A percentile compares a stretch with the other conserved stretches of the same genome.
Conservation (phyloP, 73 alveolate genomes). For the Tetrahymena elliotti region DNA sequence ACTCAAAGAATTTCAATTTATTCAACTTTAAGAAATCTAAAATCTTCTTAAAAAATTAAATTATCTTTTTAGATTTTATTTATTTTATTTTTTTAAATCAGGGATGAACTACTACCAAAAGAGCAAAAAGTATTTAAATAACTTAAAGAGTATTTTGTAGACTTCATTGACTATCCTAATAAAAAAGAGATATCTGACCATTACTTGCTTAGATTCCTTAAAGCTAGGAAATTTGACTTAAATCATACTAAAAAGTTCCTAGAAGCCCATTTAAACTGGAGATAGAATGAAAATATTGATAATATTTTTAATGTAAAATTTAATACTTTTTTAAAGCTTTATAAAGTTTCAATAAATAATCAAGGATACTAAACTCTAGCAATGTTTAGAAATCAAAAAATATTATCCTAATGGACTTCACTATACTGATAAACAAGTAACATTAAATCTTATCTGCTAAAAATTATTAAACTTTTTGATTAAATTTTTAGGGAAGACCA, state of each 20-base stretch:
- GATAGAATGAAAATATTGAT: not conserved
- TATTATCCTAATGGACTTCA: not conserved
- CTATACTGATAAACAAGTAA: not conserved
- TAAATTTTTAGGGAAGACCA: constrained; percentile 40
- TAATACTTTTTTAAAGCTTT: too few species aligned
- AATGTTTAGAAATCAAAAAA: not conserved
- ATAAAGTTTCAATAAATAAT: too few species aligned
- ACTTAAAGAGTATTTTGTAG: not conserved
- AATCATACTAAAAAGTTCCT: not conserved
- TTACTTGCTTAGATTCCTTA: not conserved
- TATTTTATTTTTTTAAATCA: not conserved
- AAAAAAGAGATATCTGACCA: not conserved
- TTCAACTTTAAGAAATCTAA: too few species aligned
- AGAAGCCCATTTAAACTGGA: not conserved
- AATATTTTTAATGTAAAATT: not conserved
- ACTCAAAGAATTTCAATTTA: too few species aligned
- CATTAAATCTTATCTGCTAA: not conserved
- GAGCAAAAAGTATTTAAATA: not conserved
- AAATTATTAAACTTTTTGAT: not conserved
- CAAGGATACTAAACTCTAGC: not conserved
- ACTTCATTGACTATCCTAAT: not conserved
- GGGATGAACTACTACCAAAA: not conserved
- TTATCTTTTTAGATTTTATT: not conserved
- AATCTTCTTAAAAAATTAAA: too few species aligned
- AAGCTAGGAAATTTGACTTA: not conserved